Percentiles rank a stretch among this genome's conserved stretches.
Evolutionary conservation across 1,284 basidiomycete genomes (phyloP).

Genomic region (Hemileia vastatrix): DNA sequence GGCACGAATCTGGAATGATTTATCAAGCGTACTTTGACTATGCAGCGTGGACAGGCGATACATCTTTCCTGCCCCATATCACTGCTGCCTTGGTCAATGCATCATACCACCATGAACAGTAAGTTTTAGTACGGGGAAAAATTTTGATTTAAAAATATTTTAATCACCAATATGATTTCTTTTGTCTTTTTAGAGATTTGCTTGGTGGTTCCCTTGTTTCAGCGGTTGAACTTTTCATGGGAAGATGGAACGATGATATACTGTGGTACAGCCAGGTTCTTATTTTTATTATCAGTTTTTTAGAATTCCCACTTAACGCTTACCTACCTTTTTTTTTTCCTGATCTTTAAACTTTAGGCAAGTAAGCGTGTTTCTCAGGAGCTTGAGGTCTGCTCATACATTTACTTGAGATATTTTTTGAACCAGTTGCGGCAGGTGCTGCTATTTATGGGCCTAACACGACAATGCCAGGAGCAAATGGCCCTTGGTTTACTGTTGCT

Average conservation of each 20-base stretch:
- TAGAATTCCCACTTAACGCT: background rate
- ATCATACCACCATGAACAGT: conserved; percentile 8
- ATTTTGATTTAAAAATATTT: background rate
- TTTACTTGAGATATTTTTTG: background rate
- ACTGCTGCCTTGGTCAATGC: conserved; percentile 4
- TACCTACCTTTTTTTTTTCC: background rate
- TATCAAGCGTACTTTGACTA: conserved; percentile 16
- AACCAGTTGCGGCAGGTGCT: conserved; percentile 3
- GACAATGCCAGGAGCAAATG: conserved; percentile 1
- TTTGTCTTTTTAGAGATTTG: conserved; percentile 7
- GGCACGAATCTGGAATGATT: conserved; percentile 22
- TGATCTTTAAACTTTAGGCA: background rate
- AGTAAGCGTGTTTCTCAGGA: background rate
- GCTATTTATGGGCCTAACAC: conserved; percentile 10
- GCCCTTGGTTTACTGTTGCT: conserved; percentile 8
- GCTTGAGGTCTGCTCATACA: background rate
- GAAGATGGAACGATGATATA: conserved; percentile 21
- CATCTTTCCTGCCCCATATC: conserved; percentile 3
- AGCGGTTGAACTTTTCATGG: background rate
- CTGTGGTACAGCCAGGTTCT: conserved; percentile 17
- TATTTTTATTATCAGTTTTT: background rate
- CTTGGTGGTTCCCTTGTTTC: conserved; percentile 2
- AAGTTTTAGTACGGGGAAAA: background rate
- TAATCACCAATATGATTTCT: background rate
- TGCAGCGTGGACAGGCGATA: conserved; percentile 14